These are phyloP conservation scores for Amphirosellinia nigrospora DNA, from an alignment of 495 filamentous ascomycete species.

Conservation along the genomic window DNA sequence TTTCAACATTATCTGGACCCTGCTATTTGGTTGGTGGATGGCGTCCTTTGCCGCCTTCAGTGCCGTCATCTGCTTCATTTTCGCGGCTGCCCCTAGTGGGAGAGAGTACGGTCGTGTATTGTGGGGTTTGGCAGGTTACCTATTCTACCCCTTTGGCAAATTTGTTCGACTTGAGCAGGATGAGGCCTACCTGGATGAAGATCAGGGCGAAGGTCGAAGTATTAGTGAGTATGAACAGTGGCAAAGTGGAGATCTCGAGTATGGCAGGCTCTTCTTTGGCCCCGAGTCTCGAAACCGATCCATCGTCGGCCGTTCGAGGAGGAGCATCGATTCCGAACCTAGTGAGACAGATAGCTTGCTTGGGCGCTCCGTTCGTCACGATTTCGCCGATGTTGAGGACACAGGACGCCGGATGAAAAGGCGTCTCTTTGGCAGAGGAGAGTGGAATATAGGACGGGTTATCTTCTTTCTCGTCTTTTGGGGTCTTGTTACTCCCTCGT, in stretches of 20 bases:
- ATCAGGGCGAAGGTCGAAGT: conserved; percentile 97
- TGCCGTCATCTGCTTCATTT: conserved; percentile 76
- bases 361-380: conserved; percentile 62
- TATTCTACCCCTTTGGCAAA: conserved; percentile 96
- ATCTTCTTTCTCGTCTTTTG: conserved; percentile 98
- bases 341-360: conserved; percentile 91
- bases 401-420: conserved; percentile 70
- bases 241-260: conserved; percentile 96
- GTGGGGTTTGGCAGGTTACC: conserved; percentile 80
- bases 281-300: conserved; percentile 73
- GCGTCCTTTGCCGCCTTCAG: conserved; percentile 74
- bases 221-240: conserved; percentile 99
- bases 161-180: conserved; percentile 93
- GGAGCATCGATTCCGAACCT: conserved; percentile 81
- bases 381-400: conserved; percentile 27
- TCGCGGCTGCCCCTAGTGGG: conserved; percentile 79
- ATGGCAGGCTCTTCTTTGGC: conserved; percentile 94
- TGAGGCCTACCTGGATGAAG: conserved; percentile 93
- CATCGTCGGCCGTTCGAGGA: conserved; percentile 85
- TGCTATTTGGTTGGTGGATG: conserved; percentile 98
- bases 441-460: conserved; percentile 93
- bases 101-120: conserved; percentile 87
- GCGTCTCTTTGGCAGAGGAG: conserved; percentile 89
- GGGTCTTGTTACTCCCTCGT: conserved; percentile 85
- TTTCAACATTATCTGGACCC: conserved; percentile 88